Evolutionary conservation across 192 early-diverging fungal genomes (phyloP), one percentile per base, ranked within the genome.

Genomic region (Gaertneriomyces semiglobifer): DNA sequence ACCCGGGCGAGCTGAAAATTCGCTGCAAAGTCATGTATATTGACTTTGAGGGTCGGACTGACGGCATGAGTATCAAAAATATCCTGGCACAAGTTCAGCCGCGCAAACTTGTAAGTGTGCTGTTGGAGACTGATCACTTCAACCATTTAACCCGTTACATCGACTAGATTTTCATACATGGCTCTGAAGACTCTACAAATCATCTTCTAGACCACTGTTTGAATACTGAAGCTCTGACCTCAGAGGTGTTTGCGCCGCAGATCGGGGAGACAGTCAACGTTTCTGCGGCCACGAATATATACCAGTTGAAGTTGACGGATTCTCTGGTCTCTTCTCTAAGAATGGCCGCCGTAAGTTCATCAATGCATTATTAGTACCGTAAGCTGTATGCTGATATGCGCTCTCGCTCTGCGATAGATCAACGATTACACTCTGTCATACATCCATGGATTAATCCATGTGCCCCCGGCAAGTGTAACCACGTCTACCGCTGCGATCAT

Each of bases 21-120:
- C 81, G 74, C 10, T 97, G 95, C 68, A 81, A 81, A 58, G 71
- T 97, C 20, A 75, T 81, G 40, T 97, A 89, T 75, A 83, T 98
- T 6, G 95, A 97, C 79, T 79, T 96, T 62, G 95, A 97, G 71
- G 96, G 96, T 46, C 84, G 90, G 33, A 82, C 92, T 0, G 95
- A 97, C 69, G 92, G 89, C 52, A 80, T 83, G 44, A 92, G 93
- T 6, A 79, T 94, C 38, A 88, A 86, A 69, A 92, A 90, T 60
- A 95, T 97, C 70, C 70, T 98, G 9, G 80, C 87, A 19, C 86
- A 90, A 66, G 82, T 93, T 47, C 79, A 85, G 44, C 90, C 91
- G 14, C 75, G 88, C 53, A 93, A 92, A 74, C 62, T 93, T 70
- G 90, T 92, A 80, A 67, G 76, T 44, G 60, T 44, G 60, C n/a